Evolutionary conservation across 164 flowering plant genomes (phyloP).

Genomic region (Buxus sempervirens): DNA sequence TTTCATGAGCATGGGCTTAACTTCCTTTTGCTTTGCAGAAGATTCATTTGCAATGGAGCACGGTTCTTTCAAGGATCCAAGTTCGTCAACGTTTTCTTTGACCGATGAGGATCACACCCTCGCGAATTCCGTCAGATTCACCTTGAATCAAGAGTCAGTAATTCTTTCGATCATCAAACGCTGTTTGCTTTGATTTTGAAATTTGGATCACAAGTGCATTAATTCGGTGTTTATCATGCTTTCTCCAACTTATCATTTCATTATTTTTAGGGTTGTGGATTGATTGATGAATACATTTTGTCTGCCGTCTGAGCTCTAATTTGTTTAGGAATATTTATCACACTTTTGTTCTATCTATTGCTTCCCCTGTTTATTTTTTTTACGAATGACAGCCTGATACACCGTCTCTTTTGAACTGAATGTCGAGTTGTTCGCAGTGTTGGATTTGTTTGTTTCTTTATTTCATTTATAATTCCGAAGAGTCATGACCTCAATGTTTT

Average conservation of each 20-base stretch:
- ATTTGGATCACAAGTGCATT: no score
- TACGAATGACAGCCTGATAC: no score
- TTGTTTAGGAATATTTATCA: no score
- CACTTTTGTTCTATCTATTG: no score
- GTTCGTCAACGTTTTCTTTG: slow-evolving; percentile 68
- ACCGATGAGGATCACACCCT: slow-evolving; percentile 88
- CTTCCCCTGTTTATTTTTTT: no score
- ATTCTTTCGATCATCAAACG: neutral
- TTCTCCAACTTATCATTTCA: no score
- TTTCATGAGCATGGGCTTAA: neutral
- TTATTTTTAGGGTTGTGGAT: no score
- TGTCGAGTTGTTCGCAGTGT: neutral
- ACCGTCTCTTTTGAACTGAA: no score
- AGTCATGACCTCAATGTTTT: neutral
- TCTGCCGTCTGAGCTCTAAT: no score
- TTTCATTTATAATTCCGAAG: neutral
- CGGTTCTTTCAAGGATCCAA: slow-evolving; percentile 45
- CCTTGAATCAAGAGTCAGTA: slow-evolving; percentile 81
- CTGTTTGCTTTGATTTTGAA: neutral
- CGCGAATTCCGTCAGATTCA: slow-evolving; percentile 73
- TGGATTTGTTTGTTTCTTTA: no score
- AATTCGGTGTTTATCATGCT: no score
- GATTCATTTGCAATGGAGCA: slow-evolving; percentile 50
- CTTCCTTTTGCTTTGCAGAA: neutral
- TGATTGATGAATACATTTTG: no score